Base-by-base conservation (phyloP, 2,329 filamentous ascomycete species). In the Parascedosporium putredinis region DNA sequence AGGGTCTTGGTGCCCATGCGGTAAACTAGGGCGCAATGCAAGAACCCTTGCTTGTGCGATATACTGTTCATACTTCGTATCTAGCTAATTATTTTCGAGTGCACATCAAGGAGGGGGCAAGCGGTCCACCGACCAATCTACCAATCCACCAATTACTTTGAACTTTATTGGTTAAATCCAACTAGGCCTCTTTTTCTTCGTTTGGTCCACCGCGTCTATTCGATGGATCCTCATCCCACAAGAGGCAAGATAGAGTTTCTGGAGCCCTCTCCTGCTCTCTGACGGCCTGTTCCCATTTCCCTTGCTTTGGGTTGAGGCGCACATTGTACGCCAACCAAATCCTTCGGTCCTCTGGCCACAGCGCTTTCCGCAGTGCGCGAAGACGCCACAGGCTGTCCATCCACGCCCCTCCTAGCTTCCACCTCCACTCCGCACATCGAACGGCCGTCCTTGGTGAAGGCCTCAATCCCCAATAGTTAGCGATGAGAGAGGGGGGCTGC, bases 191-290 rank as follows among this genome's bases (percentile, higher is more conserved):
- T 38, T 38, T n/a, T 22, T 23, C 31, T 18, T 9, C 23, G 31
- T 6, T 6, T 40, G 24, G 46, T 38, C 34, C 33, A 40, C 46
- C 46, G 31, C 33, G 46, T 48, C 46, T 38, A 48, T 38, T 48
- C 33, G 23, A 48, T 48, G 46, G 46, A 38, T 47, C 46, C n/a
- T n/a, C 23, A 38, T 48, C 29, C 46, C 46, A n/a, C 22, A 48
- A 48, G n/a, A 22, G 46, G 46, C 20, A 42, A 42, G 20, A 20
- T 42, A 23, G 16, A 10, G 16, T 42, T 10, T 10, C 18, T 20
- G n/a, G 38, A 16, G 14, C 22, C 23, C 20, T 36, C n/a, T 22
- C 3, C 45, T 36, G 24, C 16, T 23, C 8, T 34, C n/a, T 40
- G n/a, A n/a, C n/a, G n/a, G 12, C 27, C 27, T 31, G 7, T 12